These are phyloP conservation scores for Penicillium sp. DNA, from an alignment of 2,329 filamentous ascomycete genomes.

Conservation along the genomic window DNA sequence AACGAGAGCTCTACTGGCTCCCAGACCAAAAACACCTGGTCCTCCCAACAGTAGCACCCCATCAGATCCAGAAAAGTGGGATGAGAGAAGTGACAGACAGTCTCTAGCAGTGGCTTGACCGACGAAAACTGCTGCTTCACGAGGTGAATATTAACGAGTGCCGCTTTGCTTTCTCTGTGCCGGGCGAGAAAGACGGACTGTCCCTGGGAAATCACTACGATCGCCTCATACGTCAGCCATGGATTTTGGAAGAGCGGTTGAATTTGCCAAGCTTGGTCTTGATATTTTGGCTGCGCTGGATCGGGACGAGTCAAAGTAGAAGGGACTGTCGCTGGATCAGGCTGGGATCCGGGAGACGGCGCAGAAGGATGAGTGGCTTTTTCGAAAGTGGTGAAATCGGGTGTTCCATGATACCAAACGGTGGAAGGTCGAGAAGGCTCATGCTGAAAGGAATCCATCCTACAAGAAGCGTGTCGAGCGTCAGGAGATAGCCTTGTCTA, in stretches of 20 bases:
- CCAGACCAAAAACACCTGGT: background rate
- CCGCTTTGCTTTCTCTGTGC: background rate
- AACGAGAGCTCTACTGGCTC: conserved; percentile 4
- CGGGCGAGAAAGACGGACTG: background rate
- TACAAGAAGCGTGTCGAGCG: background rate
- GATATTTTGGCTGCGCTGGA: background rate
- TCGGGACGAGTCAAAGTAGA: background rate
- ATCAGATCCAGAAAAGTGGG: background rate
- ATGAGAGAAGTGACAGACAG: background rate
- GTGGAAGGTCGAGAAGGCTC: background rate
- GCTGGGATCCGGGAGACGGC: background rate
- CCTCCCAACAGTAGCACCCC: background rate
- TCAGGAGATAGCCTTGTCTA: background rate
- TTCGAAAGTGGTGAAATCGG: background rate
- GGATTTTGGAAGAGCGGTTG: background rate
- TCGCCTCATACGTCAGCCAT: background rate
- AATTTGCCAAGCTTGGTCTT: background rate
- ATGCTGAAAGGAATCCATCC: background rate
- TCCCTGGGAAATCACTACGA: background rate
- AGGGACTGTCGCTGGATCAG: background rate
- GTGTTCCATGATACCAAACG: background rate
- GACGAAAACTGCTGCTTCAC: background rate
- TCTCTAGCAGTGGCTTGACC: background rate
- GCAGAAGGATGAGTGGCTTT: background rate
- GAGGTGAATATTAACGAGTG: background rate